Evolutionary conservation across 306 rosid genomes (phyloP), one percentile per base, ranked within the genome.

Genomic region (Pueraria montana): DNA sequence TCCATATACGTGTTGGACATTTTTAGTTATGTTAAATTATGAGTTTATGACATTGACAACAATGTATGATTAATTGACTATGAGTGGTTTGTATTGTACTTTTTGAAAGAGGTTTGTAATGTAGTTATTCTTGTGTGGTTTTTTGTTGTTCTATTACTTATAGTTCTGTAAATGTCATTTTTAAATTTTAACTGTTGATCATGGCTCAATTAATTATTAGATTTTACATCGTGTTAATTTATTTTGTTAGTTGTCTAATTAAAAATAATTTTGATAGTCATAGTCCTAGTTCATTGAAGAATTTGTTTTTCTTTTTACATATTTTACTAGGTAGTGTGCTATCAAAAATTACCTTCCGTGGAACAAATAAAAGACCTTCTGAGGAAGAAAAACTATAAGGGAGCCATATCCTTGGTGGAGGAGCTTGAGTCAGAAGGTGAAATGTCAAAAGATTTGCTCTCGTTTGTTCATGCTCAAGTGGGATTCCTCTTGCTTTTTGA

Each of bases 401-500:
- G 87, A 84, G 98, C 96, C 72, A 88, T 96, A 82, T 86, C 91
- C 85, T 87, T 96, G 85, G 98, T 88, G 55, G 98, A 96, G 89
- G 99, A 96, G 78, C 96, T 96, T 72, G 96, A 93, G 85, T 56
- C 78, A 76, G 99, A 90, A 87, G 99, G 97, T 68, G 94, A 93
- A 91, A 86, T 96, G 77, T 88, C 97, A 74, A 89, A 88, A 87
- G 97, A 96, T 69, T 88, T 93, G 91, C 92, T 93, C 56, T 93
- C 97, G 32, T 93, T 93, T 86, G 96, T 96, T 86, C 98, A 92
- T 87, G 98, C 98, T 87, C 99, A 96, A 88, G 95, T 92, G 82
- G 99, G 99, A 43, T 96, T 96, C 83, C 98, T 96, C 76, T 90
- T 96, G 85, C 97, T 96, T 85, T 96, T 96, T 85, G 98, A 93